phyloP scores from a whole-genome alignment of 768 basidiomycete species.

The Pholiota conissans region DNA sequence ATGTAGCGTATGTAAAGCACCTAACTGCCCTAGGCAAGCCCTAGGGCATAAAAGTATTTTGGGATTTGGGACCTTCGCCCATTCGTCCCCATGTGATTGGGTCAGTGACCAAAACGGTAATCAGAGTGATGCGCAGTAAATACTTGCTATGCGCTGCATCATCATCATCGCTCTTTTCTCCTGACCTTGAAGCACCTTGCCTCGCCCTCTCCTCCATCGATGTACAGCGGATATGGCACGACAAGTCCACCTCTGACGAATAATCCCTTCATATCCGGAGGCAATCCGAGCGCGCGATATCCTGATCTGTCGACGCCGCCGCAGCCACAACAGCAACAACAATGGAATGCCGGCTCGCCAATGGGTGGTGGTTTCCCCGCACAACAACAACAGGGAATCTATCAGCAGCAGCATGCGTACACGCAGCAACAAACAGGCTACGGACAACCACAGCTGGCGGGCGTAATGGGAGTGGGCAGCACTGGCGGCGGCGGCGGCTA shows the following conservation, averaged over 20 bases:
- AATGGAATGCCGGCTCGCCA: constrained; percentile 12
- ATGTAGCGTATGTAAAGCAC: background rate
- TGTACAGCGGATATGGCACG: constrained; percentile 45
- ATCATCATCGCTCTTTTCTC: background rate
- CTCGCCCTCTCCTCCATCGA: constrained; percentile 16
- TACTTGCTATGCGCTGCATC: background rate
- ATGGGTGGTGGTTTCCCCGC: constrained; percentile 26
- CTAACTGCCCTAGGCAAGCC: background rate
- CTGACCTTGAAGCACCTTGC: background rate
- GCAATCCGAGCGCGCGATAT: constrained; percentile 54
- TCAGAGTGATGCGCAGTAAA: background rate
- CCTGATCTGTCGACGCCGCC: constrained; percentile 55
- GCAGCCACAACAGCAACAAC: constrained; percentile 26
- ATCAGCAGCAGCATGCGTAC: constrained; percentile 37
- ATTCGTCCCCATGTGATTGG: background rate
- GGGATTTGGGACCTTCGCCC: background rate
- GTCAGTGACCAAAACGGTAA: background rate
- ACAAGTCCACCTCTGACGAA: constrained; percentile 45
- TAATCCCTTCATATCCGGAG: constrained; percentile 63
- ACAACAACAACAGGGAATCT: constrained; percentile 36
- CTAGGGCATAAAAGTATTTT: background rate
- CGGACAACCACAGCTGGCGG: constrained; percentile 15
- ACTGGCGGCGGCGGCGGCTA: constrained; percentile 13
- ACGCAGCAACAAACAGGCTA: constrained; percentile 21
- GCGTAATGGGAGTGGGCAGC: constrained; percentile 6